These are phyloP conservation scores for Exserohilum rostratum DNA, from an alignment of 2,329 filamentous ascomycete genomes.

Conservation along the genomic window DNA sequence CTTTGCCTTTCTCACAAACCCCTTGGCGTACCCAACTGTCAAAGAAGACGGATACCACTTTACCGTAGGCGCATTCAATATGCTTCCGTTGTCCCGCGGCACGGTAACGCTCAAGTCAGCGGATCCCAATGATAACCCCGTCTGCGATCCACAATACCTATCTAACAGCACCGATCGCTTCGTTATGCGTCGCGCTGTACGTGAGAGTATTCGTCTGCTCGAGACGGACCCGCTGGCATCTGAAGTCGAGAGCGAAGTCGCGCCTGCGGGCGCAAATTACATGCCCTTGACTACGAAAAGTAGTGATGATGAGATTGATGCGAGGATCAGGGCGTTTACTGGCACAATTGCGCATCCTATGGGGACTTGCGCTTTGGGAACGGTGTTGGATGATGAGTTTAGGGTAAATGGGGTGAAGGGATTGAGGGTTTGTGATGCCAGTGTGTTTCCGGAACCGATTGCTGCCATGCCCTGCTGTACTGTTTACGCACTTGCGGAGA, in stretches of 20 bases:
- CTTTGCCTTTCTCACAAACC: constrained; percentile 11
- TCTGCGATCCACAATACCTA: constrained; percentile 29
- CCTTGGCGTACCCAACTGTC: constrained; percentile 10
- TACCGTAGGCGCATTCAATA: constrained; percentile 13
- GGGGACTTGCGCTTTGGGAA: constrained; percentile 28
- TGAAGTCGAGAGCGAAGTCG: constrained; percentile 19
- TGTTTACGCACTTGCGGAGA: constrained; percentile 29
- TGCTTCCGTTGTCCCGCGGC: constrained; percentile 33
- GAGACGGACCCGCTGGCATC: constrained; percentile 17
- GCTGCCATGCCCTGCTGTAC: constrained; percentile 28
- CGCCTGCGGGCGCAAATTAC: constrained; percentile 14
- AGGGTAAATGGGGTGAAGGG: constrained; percentile 15
- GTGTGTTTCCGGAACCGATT: constrained; percentile 26
- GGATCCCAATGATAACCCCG: constrained; percentile 20
- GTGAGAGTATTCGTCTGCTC: constrained; percentile 11
- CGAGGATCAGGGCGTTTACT: constrained; percentile 14
- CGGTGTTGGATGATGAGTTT: constrained; percentile 24
- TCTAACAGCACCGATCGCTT: constrained; percentile 31
- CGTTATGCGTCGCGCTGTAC: constrained; percentile 24
- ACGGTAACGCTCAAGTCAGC: constrained; percentile 24
- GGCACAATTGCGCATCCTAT: constrained; percentile 19
- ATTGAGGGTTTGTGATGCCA: constrained; percentile 25
- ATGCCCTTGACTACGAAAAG: constrained; percentile 15
- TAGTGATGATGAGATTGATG: constrained; percentile 36
- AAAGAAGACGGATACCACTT: constrained; percentile 19